phyloP scores from a whole-genome alignment of 148 eudicot genomes.

The Pharnaceum exiguum region DNA sequence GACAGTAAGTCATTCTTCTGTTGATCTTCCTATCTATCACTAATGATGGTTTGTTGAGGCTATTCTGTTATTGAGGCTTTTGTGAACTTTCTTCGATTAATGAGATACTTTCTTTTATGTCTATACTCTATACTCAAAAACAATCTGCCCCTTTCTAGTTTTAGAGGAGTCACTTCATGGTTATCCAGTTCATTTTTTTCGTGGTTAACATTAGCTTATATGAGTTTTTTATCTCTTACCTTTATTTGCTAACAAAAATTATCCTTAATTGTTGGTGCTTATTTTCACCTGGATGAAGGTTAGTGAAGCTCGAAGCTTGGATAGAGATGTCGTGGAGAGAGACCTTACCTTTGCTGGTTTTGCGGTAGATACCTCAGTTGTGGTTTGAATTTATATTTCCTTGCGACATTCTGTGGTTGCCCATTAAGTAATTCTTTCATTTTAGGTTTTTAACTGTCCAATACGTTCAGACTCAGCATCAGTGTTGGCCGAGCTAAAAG shows the following conservation, averaged over 20 bases:
- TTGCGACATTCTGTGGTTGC: neutral
- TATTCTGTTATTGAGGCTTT: neutral
- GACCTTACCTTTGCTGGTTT: conserved; percentile 92
- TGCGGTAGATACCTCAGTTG: conserved; percentile 51
- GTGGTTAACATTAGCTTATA: too few species aligned
- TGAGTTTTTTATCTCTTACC: too few species aligned
- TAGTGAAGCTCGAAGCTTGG: conserved; percentile 94
- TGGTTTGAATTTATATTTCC: neutral
- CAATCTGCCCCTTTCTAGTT: too few species aligned
- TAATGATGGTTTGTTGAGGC: neutral
- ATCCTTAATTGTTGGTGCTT: conserved; percentile 10
- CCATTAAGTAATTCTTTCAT: neutral
- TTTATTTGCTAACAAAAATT: too few species aligned
- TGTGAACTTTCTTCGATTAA: neutral
- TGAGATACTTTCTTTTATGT: too few species aligned
- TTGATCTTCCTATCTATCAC: too few species aligned
- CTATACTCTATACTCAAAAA: too few species aligned
- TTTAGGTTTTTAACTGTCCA: conserved; percentile 91
- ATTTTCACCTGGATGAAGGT: conserved; percentile 48
- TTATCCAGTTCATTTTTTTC: too few species aligned
- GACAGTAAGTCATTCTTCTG: conserved; percentile 52
- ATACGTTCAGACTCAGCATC: conserved; percentile 85
- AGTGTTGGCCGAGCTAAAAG: conserved; percentile 74
- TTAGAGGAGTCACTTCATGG: too few species aligned
- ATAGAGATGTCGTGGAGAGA: conserved; percentile 79